Percentiles rank a stretch among this genome's conserved stretches.
Conservation (phyloP, 495 filamentous ascomycete species). For the Glutinoglossum americanum region DNA sequence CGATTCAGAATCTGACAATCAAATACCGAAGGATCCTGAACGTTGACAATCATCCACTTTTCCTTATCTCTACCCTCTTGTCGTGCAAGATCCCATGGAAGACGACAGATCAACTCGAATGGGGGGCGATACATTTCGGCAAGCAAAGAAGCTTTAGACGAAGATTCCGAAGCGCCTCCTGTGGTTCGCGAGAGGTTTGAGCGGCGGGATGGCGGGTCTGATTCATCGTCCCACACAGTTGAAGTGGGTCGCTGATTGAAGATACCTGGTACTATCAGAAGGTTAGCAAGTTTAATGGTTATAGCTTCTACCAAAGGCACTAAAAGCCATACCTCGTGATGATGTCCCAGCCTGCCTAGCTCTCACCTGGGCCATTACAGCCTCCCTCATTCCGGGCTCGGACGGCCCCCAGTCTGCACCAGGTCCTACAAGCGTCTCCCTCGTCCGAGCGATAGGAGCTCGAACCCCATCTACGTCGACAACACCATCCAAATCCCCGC, state of each 20-base stretch:
- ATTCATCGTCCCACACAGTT: conserved; percentile 47
- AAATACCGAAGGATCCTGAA: conserved; percentile 80
- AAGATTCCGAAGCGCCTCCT: conserved; percentile 51
- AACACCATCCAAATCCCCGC: conserved; percentile 20
- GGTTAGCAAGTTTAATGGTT: background rate
- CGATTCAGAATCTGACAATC: conserved; percentile 83
- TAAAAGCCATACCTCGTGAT: background rate
- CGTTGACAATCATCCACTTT: conserved; percentile 90
- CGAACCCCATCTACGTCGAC: conserved; percentile 44
- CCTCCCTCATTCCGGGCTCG: conserved; percentile 35
- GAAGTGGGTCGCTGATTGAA: conserved; percentile 57
- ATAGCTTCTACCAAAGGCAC: background rate
- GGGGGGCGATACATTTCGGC: conserved; percentile 85
- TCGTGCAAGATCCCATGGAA: conserved; percentile 61
- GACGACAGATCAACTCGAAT: conserved; percentile 56
- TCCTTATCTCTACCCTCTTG: conserved; percentile 61
- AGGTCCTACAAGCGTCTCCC: conserved; percentile 74
- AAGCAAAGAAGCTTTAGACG: conserved; percentile 46
- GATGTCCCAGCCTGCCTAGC: conserved; percentile 15
- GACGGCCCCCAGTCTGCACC: conserved; percentile 23
- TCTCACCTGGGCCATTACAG: conserved; percentile 46
- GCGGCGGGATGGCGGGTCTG: conserved; percentile 19
- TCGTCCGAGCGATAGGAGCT: conserved; percentile 78
- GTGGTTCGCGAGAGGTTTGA: conserved; percentile 39
- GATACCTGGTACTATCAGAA: conserved; percentile 33